Conservation (phyloP, 1,284 basidiomycete genomes). For the Cystobasidium sp. region DNA sequence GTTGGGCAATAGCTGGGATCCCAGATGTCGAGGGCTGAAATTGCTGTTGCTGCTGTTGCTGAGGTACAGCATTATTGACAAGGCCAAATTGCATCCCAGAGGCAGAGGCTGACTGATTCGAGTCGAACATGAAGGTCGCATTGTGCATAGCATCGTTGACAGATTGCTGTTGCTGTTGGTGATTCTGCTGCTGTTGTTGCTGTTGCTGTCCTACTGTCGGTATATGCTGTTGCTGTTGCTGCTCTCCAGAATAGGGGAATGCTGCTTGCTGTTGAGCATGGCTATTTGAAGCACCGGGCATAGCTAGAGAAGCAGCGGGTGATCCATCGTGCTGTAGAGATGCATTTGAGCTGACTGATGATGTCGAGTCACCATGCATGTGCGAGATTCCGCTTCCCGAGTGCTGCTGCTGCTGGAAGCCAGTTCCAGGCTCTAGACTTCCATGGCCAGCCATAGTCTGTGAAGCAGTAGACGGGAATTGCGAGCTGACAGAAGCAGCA, state of each 20-base stretch:
- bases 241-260: slow-evolving; percentile 1
- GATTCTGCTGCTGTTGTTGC: slow-evolving; percentile 5
- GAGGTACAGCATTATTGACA: not conserved
- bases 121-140: slow-evolving; percentile 1
- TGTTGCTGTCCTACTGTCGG: not conserved
- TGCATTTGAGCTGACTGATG: slow-evolving; percentile 3
- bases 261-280: not conserved
- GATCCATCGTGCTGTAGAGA: not conserved
- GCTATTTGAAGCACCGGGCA: not conserved
- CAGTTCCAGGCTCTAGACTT: slow-evolving; percentile 1
- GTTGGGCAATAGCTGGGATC: not conserved
- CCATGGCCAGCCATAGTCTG: slow-evolving; percentile 14
- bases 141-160: not conserved
- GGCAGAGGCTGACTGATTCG: not conserved
- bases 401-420: not conserved
- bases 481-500: not conserved
- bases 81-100: no score
- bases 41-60: not conserved
- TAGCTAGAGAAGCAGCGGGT: not conserved
- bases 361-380: slow-evolving; percentile 6
- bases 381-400: slow-evolving; percentile 9
- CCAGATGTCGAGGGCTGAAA: not conserved
- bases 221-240: slow-evolving; percentile 7
- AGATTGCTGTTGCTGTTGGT: not conserved
- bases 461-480: not conserved